A percentile compares a stretch with the other conserved stretches of the same genome.
These are phyloP conservation scores for Epicoccum nigrum DNA, from an alignment of 2,329 filamentous ascomycete species.

Conservation along the genomic window DNA sequence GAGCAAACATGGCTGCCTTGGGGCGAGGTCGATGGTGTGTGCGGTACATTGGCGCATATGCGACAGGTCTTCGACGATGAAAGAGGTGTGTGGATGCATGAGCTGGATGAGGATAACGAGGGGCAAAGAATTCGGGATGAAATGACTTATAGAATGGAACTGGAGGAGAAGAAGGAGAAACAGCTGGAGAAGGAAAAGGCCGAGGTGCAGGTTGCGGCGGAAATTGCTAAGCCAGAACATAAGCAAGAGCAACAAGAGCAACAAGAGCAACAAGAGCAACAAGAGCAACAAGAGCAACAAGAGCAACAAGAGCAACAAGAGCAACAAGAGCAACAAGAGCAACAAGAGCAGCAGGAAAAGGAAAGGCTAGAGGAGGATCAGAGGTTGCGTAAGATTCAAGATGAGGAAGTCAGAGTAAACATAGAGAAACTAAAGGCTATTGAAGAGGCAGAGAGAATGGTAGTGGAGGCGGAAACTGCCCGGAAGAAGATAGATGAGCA, in stretches of 20 bases:
- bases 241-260: no score
- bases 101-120: conserved; percentile 25
- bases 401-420: conserved; percentile 10
- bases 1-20: conserved; percentile 56
- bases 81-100: conserved; percentile 49
- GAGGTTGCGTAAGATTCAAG: not conserved
- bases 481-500: no score
- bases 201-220: conserved; percentile 2
- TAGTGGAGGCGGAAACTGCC: not conserved
- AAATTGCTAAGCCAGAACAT: conserved; percentile 17
- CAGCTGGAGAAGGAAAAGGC: conserved; percentile 20
- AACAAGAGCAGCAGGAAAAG: no score
- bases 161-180: conserved; percentile 21
- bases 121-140: conserved; percentile 23
- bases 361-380: conserved; percentile 13
- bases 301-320: no score
- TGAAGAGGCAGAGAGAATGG: not conserved
- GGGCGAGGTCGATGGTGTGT: conserved; percentile 52
- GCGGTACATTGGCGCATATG: conserved; percentile 43
- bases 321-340: no score
- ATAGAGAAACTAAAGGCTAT: conserved; percentile 10
- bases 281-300: no score
- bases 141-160: conserved; percentile 18
- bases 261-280: no score
- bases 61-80: conserved; percentile 57